Percentiles rank a stretch among this genome's conserved stretches.
Conservation (phyloP, 192 early-diverging fungal species). For the Backusella parvicylindrica region DNA sequence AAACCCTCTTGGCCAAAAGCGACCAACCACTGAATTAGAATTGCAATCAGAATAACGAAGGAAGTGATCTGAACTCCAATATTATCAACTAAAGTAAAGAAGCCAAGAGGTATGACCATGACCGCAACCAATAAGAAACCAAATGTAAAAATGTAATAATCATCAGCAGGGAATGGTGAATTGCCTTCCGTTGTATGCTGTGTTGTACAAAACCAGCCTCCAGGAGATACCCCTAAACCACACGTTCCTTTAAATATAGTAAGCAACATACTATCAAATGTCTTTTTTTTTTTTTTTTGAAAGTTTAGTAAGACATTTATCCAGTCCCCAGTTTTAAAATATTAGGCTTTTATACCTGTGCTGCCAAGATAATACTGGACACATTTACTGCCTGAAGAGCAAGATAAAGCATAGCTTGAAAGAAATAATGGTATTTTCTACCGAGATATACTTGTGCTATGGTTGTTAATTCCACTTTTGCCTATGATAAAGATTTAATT, state of each 20-base stretch:
- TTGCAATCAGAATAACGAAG: constrained; percentile 44
- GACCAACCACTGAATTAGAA: constrained; percentile 57
- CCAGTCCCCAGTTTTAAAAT: not conserved
- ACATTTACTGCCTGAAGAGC: constrained; percentile 69
- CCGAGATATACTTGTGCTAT: constrained; percentile 66
- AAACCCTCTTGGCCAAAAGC: constrained; percentile 53
- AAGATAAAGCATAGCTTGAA: constrained; percentile 63
- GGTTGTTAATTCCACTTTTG: constrained; percentile 68
- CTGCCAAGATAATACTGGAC: constrained; percentile 64
- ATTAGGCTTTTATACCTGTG: constrained; percentile 43
- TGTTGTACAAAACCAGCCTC: constrained; percentile 54
- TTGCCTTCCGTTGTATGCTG: constrained; percentile 38
- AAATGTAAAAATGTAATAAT: constrained; percentile 58
- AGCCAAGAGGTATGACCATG: constrained; percentile 55
- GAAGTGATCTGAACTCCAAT: constrained; percentile 63
- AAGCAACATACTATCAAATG: constrained; percentile 64
- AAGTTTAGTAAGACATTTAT: not conserved
- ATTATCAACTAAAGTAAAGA: constrained; percentile 65
- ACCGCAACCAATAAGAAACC: constrained; percentile 50
- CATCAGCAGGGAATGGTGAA: constrained; percentile 44
- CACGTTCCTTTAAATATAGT: constrained; percentile 60
- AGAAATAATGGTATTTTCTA: constrained; percentile 52
- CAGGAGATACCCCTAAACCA: constrained; percentile 58
- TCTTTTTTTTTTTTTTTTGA: constrained; percentile 39
- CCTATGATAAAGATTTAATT: constrained; percentile 20